These are phyloP conservation scores for Monosporascus ibericus DNA, from an alignment of 2,329 filamentous ascomycete species.

Conservation along the genomic window DNA sequence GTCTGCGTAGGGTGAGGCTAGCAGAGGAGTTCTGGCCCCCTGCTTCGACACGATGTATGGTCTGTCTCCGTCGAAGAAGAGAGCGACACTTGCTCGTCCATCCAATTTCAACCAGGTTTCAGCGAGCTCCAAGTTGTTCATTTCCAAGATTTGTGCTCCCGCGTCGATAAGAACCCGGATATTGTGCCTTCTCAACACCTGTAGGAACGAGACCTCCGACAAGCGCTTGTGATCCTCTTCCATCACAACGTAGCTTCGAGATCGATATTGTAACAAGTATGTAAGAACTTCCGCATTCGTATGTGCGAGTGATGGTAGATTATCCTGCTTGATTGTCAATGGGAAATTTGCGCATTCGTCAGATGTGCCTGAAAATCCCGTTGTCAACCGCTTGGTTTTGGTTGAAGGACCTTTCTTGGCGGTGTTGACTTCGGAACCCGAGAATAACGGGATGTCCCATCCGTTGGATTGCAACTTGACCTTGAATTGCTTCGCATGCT, in stretches of 20 bases:
- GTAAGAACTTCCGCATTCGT: conserved; percentile 60
- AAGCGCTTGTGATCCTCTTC: conserved; percentile 31
- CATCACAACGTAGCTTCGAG: conserved; percentile 37
- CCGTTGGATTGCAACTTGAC: conserved; percentile 59
- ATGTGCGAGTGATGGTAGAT: conserved; percentile 48
- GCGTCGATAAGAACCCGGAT: conserved; percentile 58
- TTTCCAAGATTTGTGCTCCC: conserved; percentile 58
- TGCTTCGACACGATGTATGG: conserved; percentile 36
- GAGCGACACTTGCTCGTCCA: conserved; percentile 36
- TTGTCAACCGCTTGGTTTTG: conserved; percentile 38
- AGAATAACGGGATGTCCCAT: conserved; percentile 57
- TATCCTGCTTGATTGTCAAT: conserved; percentile 53
- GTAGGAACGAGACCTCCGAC: conserved; percentile 39
- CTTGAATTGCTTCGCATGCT: conserved; percentile 58
- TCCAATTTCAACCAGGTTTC: conserved; percentile 45
- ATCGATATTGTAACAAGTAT: conserved; percentile 48
- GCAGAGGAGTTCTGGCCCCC: conserved; percentile 34
- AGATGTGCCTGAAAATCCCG: conserved; percentile 56
- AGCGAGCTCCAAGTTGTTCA: conserved; percentile 46
- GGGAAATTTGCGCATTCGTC: conserved; percentile 30
- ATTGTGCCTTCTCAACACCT: conserved; percentile 22
- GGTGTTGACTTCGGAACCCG: conserved; percentile 11
- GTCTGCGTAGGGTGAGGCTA: conserved; percentile 49
- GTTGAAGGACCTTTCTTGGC: neutral
- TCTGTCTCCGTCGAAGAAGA: conserved; percentile 48